Percentiles rank a stretch among this genome's conserved stretches.
phyloP scores from a whole-genome alignment of 495 filamentous ascomycete species.

The Evernia prunastri region DNA sequence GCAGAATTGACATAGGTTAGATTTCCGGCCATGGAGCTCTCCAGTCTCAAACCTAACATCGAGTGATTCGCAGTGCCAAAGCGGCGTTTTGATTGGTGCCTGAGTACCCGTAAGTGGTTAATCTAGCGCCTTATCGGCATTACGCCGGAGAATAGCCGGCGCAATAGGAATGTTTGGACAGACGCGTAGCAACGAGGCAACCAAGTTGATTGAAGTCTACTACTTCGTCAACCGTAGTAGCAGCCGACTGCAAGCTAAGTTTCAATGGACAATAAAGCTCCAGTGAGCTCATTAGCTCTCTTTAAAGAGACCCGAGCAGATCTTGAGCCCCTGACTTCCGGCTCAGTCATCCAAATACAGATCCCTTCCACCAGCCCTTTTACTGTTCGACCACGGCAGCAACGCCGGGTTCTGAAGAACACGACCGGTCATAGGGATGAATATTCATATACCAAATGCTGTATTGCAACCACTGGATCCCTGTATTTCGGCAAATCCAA shows the following conservation, averaged over 20 bases:
- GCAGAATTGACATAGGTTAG: too few relatives aligned
- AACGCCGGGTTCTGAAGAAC: slow-evolving; percentile 33
- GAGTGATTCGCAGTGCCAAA: too few relatives aligned
- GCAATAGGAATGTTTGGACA: too few relatives aligned
- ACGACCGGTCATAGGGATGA: slow-evolving; percentile 57
- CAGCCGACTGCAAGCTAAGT: neutral
- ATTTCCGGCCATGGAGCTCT: too few relatives aligned
- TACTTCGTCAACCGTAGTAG: neutral
- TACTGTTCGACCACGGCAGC: slow-evolving; percentile 43
- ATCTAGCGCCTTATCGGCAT: too few relatives aligned
- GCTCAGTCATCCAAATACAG: slow-evolving; percentile 65
- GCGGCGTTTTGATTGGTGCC: too few relatives aligned
- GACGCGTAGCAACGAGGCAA: too few relatives aligned
- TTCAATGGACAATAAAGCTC: slow-evolving; percentile 15
- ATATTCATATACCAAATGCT: slow-evolving; percentile 59
- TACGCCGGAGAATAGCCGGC: too few relatives aligned
- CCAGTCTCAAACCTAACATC: too few relatives aligned
- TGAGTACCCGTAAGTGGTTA: too few relatives aligned
- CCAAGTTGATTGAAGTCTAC: too few relatives aligned
- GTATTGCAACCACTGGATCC: slow-evolving; percentile 71
- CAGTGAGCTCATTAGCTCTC: slow-evolving; percentile 30
- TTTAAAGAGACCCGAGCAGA: slow-evolving; percentile 85
- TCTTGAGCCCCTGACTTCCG: slow-evolving; percentile 63
- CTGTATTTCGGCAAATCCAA: slow-evolving; percentile 76
- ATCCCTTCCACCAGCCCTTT: slow-evolving; percentile 48